These are phyloP conservation scores for Truncatella angustata DNA, from an alignment of 2,329 filamentous ascomycete genomes.

Conservation along the genomic window DNA sequence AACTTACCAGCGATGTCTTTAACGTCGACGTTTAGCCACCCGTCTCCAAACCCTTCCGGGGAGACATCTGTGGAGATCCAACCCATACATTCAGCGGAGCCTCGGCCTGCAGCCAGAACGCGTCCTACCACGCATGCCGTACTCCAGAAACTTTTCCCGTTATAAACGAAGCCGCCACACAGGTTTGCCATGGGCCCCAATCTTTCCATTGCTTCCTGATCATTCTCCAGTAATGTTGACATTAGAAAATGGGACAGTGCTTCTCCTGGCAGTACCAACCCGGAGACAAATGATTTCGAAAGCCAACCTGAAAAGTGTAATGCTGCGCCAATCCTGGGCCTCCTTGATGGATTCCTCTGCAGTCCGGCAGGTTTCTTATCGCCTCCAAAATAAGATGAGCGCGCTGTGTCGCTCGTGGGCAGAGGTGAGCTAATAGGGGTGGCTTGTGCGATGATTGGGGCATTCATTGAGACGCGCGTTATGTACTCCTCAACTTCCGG, in stretches of 20 bases:
- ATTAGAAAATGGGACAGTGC: slow-evolving; percentile 62
- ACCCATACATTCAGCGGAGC: slow-evolving; percentile 64
- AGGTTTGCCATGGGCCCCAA: slow-evolving; percentile 62
- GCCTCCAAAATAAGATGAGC: slow-evolving; percentile 46
- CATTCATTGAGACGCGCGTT: slow-evolving; percentile 46
- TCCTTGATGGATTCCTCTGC: slow-evolving; percentile 38
- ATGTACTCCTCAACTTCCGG: slow-evolving; percentile 56
- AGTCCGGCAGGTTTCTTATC: slow-evolving; percentile 23
- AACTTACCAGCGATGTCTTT: slow-evolving; percentile 50
- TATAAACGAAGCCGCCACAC: slow-evolving; percentile 63
- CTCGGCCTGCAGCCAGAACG: slow-evolving; percentile 61
- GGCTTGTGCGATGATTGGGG: slow-evolving; percentile 39
- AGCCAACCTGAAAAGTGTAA: slow-evolving; percentile 63
- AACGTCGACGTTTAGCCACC: slow-evolving; percentile 59
- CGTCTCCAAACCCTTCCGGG: slow-evolving; percentile 49
- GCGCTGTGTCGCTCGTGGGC: slow-evolving; percentile 33
- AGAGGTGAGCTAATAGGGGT: slow-evolving; percentile 40
- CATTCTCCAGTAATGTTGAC: slow-evolving; percentile 63
- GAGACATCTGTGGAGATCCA: slow-evolving; percentile 63
- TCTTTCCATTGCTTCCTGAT: slow-evolving; percentile 55
- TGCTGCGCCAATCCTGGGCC: slow-evolving; percentile 55
- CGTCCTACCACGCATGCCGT: slow-evolving; percentile 64
- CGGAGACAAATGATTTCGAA: slow-evolving; percentile 66
- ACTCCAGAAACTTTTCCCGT: slow-evolving; percentile 67
- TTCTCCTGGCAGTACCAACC: slow-evolving; percentile 64